Percentiles rank a stretch among this genome's conserved stretches.
Conservation (phyloP, 208 protist species). For the Leishmania martiniquensis region DNA sequence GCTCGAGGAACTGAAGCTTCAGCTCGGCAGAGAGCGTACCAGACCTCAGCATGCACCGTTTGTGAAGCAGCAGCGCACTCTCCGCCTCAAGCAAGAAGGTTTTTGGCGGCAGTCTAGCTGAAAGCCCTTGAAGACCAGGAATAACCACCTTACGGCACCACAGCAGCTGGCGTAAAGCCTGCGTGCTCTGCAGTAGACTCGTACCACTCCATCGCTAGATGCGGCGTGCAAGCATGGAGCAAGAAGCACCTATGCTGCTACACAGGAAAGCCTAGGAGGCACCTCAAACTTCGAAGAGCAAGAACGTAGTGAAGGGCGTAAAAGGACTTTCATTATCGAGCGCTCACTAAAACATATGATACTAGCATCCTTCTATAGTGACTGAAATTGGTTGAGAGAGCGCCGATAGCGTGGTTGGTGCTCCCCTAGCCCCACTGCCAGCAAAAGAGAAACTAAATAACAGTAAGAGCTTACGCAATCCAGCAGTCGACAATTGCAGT, state of each 20-base stretch:
- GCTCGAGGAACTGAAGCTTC: neutral
- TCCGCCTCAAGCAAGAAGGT: neutral
- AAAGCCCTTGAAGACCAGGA: neutral
- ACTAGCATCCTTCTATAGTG: neutral
- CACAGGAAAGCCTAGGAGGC: neutral
- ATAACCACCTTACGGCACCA: neutral
- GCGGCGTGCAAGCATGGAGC: neutral
- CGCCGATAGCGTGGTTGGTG: too few species aligned
- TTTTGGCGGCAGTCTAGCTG: neutral
- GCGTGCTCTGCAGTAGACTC: neutral
- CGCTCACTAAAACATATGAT: neutral
- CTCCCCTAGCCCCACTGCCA: too few species aligned
- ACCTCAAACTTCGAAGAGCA: neutral
- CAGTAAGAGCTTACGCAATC: too few species aligned
- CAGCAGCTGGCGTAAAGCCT: neutral
- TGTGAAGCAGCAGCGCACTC: neutral
- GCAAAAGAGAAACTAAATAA: too few species aligned
- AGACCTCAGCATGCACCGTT: neutral
- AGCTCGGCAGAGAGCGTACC: slow-evolving; percentile 2
- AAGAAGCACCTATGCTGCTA: neutral
- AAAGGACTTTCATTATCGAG: too few species aligned
- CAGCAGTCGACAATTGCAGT: too few species aligned
- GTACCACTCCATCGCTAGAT: slow-evolving; percentile 8
- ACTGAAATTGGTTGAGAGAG: neutral
- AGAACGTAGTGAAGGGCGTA: neutral